Base-by-base conservation (phyloP, 441 rosid genomes). In the Heliophila coronopifolia region DNA sequence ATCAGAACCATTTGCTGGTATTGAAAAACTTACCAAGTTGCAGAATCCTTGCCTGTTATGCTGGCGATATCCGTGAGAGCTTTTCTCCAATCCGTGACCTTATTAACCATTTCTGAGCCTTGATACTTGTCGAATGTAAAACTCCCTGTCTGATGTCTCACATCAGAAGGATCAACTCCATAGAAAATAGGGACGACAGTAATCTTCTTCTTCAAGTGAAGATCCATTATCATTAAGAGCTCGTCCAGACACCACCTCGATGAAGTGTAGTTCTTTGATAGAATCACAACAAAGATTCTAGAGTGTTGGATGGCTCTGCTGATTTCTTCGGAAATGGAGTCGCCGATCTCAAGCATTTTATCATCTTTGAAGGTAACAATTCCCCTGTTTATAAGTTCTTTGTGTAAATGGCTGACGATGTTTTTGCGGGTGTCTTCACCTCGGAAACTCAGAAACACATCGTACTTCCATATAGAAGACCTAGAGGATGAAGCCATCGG, bases 181-280 rank as follows among this genome's bases (percentile, higher is more conserved):
- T 68, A 61, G 32, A 73, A 73, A 9, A 73, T 50, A 1, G 77
- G 73, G 10, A 68, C 15, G 9, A 65, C 26, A 10, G 6, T 18
- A 1, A 52, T 16, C 6, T 37, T 0, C 4, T 25, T 5, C 25
- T 54, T 13, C 18, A 33, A 31, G 20, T 39, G 19, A 26, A 51
- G 45, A 13, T 65, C 61, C 44, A 61, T 17, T 6, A 73, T 54
- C 64, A 34, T 38, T 1, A 22, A 63, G 6, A 73, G 73, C 47
- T 73, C 77, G 6, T 68, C 71, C 7, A 72, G 11, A 32, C 71
- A 61, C 73, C 71, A 73, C 0, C 33, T 51, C 1, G 77, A 73
- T 9, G 55, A 7, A 3, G 74, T 65, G 19, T 69, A 73, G 23
- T 55, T 59, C 16, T 24, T 5, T 0, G 78, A 69, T 3, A 73